Percentiles rank a stretch among this genome's conserved stretches.
These are phyloP conservation scores for Hericium erinaceus DNA, from an alignment of 768 basidiomycete species.

Conservation along the genomic window DNA sequence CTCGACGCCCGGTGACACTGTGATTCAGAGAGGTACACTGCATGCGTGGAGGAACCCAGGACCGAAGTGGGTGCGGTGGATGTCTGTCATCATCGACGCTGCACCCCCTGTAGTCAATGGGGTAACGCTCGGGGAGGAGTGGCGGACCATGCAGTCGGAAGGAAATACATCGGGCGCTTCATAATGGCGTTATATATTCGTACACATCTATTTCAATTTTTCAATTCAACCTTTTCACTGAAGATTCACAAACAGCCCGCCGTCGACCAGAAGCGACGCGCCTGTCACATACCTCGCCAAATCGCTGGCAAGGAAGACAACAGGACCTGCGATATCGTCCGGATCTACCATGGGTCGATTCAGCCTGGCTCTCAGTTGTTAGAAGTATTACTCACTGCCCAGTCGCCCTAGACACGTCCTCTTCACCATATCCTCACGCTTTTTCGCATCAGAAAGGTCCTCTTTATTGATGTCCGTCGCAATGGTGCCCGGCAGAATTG, in stretches of 20 bases:
- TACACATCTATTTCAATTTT: background rate
- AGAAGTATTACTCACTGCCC: constrained; percentile 34
- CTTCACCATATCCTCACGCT: constrained; percentile 53
- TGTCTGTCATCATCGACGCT: constrained; percentile 43
- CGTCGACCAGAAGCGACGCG: constrained; percentile 57
- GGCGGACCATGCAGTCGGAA: no score
- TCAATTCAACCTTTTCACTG: constrained; percentile 31
- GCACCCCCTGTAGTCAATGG: constrained; percentile 42
- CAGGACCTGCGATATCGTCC: constrained; percentile 66
- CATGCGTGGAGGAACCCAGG: constrained; percentile 58
- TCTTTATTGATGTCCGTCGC: constrained; percentile 73
- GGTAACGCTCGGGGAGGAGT: constrained; percentile 6
- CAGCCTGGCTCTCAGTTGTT: background rate
- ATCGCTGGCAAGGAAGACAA: constrained; percentile 65
- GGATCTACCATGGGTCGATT: constrained; percentile 30
- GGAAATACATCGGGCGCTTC: no score
- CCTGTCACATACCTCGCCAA: constrained; percentile 65
- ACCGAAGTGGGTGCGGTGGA: constrained; percentile 40
- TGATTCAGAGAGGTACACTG: constrained; percentile 49
- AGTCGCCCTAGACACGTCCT: constrained; percentile 60
- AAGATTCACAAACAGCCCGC: constrained; percentile 66
- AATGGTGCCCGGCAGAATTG: constrained; percentile 68
- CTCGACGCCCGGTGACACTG: constrained; percentile 45
- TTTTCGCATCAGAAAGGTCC: constrained; percentile 50
- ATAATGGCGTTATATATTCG: background rate